Evolutionary conservation across 192 early-diverging fungal genomes (phyloP).

Genomic region (Coemansia sp.): DNA sequence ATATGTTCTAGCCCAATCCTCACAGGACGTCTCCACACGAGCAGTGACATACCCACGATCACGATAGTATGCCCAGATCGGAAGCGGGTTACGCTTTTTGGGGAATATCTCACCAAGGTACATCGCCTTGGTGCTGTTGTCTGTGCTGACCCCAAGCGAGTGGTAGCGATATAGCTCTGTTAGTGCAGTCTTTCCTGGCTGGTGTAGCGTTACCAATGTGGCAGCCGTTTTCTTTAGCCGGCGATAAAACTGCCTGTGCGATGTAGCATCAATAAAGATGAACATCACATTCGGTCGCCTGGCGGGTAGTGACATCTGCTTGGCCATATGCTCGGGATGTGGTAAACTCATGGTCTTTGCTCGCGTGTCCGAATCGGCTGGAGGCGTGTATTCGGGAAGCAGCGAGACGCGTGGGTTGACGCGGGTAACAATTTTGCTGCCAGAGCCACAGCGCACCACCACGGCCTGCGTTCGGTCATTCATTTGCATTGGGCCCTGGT

Average conservation of each 20-base stretch:
- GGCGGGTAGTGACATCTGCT: background rate
- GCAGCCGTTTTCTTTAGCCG: slow-evolving; percentile 50
- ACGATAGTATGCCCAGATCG: slow-evolving; percentile 60
- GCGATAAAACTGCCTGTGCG: slow-evolving; percentile 58
- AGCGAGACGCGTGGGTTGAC: slow-evolving; percentile 25
- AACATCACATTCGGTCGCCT: slow-evolving; percentile 55
- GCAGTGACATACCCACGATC: slow-evolving; percentile 59
- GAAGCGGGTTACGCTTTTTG: slow-evolving; percentile 30
- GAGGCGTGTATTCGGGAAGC: slow-evolving; percentile 16
- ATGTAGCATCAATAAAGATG: slow-evolving; percentile 57
- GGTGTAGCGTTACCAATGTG: slow-evolving; percentile 30
- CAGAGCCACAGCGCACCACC: slow-evolving; percentile 50
- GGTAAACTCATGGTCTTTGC: background rate
- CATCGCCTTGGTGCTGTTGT: slow-evolving; percentile 56
- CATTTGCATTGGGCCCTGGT: slow-evolving; percentile 27
- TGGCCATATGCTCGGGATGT: background rate
- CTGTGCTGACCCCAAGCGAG: slow-evolving; percentile 55
- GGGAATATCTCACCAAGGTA: slow-evolving; percentile 47
- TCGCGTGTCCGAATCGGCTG: slow-evolving; percentile 33
- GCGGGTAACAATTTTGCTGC: slow-evolving; percentile 41
- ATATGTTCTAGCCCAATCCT: slow-evolving; percentile 57
- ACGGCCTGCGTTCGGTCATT: slow-evolving; percentile 42
- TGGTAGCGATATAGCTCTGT: slow-evolving; percentile 60
- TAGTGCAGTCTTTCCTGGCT: slow-evolving; percentile 24
- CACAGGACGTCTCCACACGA: slow-evolving; percentile 54